Evolutionary conservation across 768 basidiomycete species (phyloP).

Genomic region (Imleria badia): DNA sequence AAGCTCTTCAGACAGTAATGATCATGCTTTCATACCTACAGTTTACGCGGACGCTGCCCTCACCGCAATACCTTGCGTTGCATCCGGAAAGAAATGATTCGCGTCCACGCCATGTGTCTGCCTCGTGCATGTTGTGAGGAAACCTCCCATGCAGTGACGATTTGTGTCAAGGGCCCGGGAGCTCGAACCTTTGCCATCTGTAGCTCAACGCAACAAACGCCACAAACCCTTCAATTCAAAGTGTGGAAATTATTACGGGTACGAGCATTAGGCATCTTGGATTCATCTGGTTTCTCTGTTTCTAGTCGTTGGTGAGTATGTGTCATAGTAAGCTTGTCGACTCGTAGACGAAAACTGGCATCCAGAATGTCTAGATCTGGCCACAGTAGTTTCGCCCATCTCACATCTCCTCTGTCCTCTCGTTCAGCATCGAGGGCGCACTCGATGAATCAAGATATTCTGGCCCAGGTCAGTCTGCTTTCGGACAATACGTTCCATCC

Average conservation of each 20-base stretch:
- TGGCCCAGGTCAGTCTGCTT: conserved; percentile 11
- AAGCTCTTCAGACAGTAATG: too few relatives aligned
- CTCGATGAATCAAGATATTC: conserved; percentile 6
- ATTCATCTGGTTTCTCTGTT: neutral
- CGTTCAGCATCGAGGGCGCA: conserved; percentile 8
- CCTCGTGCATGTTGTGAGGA: conserved; percentile 20
- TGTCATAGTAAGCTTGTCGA: neutral
- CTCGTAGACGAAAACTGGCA: neutral
- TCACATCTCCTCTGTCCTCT: conserved; percentile 11
- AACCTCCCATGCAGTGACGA: neutral
- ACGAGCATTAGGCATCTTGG: neutral
- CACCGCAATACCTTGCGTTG: neutral
- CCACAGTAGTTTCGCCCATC: conserved; percentile 4
- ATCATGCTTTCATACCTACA: too few relatives aligned
- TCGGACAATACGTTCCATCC: neutral
- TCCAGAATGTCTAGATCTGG: conserved; percentile 21
- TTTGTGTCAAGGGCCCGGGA: neutral
- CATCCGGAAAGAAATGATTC: neutral
- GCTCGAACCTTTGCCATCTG: neutral
- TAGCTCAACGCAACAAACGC: conserved; percentile 1
- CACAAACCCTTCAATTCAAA: neutral
- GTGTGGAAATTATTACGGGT: neutral
- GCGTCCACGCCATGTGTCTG: conserved; percentile 14
- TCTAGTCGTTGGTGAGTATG: conserved; percentile 9
- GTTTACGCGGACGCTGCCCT: neutral